Base-by-base conservation (phyloP, 1,284 basidiomycete genomes). In the Rhodotorula sp. region DNA sequence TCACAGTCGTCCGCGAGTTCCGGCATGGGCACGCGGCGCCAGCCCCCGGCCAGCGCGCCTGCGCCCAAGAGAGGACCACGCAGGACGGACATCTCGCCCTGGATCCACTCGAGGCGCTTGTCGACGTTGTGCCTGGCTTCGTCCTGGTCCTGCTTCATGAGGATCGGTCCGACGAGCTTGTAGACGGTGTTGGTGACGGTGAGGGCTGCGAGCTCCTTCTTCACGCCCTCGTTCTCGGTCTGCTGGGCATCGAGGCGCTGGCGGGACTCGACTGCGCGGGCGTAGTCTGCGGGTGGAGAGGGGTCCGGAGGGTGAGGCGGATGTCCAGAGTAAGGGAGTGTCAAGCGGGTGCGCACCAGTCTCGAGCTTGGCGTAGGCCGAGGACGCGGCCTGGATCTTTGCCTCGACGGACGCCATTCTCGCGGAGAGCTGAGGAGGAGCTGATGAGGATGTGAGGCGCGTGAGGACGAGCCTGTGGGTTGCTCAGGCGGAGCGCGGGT, bases 61-160 rank as follows among this genome's bases (percentile, higher is more conserved):
- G 1, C 25, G 6, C 25, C 19, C 12, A 29, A 27, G 34, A 25
- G 39, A 21, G 36, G 32, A 10, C 10, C 48, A 57, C 41, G 32
- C 7, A 22, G 36, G 9, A 85, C 91, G 71, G 72, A 97, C 95
- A 97, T 92, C 82, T 99, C 95, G 61, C 87, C 83, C 65, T 84
- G 86, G 80, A 99, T 98, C 82, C 94, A 97, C 72, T 94, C 92
- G 53, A 99, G 83, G 12, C 96, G 88, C 70, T 92, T 97, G 74
- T 94, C 88, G 44, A 99, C 92, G 79, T 96, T 97, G 69, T 83
- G 84, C 80, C 91, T 91, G 19, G 96, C 96, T 78, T 98, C 97
- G 10, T 82, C 82, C 78, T 90, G 89, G 75, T 97, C 95, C 82
- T 98, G 96, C 78, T 90, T 88, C 13, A 98, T 88, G 34, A 99